Evolutionary conservation across 257 asterid genomes (phyloP).

Genomic region (Phtheirospermum japonicum): DNA sequence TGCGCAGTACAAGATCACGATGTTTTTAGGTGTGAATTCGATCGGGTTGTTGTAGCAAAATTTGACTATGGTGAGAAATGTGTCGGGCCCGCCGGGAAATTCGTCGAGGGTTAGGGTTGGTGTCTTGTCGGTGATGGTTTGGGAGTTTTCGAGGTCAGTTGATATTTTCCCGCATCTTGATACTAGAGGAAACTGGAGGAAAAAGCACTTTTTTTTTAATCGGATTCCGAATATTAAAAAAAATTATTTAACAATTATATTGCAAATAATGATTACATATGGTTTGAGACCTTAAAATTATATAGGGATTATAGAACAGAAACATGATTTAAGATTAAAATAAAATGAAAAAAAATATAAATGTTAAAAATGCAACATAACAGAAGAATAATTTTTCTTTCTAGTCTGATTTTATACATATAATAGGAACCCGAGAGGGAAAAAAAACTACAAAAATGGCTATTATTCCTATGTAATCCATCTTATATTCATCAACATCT

Average conservation of each 20-base stretch:
- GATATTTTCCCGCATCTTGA: slow-evolving; percentile 84
- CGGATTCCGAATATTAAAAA: slow-evolving; percentile 24
- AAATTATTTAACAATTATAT: neutral
- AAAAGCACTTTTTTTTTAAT: slow-evolving; percentile 17
- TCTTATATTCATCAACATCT: slow-evolving; percentile 1
- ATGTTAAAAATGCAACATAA: too few species aligned
- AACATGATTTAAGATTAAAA: too few species aligned
- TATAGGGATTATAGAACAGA: too few species aligned
- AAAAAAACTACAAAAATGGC: too few species aligned
- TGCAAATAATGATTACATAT: neutral
- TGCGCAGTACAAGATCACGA: slow-evolving; percentile 72
- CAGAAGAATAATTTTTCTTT: too few species aligned
- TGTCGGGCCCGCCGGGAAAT: slow-evolving; percentile 79
- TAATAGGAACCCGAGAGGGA: too few species aligned
- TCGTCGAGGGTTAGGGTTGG: slow-evolving; percentile 46
- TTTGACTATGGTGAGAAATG: slow-evolving; percentile 52
- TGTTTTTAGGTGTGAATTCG: slow-evolving; percentile 70
- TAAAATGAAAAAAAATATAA: too few species aligned
- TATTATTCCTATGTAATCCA: slow-evolving; percentile 7
- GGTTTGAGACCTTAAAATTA: neutral
- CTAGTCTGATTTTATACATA: too few species aligned
- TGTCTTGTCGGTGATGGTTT: slow-evolving; percentile 33
- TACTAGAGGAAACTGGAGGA: slow-evolving; percentile 81
- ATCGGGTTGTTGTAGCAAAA: slow-evolving; percentile 74
- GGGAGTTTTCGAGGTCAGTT: slow-evolving; percentile 52